These are phyloP conservation scores for Alternaria sp. DNA, from an alignment of 2,329 filamentous ascomycete species.

Conservation along the genomic window DNA sequence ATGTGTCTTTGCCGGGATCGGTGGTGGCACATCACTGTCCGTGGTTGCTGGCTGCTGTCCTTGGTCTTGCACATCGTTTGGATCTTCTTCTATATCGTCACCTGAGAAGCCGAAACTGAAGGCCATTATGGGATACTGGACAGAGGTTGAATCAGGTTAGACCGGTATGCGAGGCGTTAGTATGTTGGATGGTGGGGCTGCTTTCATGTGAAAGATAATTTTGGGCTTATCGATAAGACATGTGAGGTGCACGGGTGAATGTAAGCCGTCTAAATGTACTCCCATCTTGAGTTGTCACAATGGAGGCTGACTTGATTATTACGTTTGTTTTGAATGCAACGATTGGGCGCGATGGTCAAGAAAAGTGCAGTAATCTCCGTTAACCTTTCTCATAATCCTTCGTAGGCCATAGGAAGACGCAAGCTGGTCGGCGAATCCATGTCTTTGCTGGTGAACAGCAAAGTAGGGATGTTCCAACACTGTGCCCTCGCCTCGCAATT, in stretches of 20 bases:
- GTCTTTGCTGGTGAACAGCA: background rate
- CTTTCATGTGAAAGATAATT: conserved; percentile 24
- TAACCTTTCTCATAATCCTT: background rate
- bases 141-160: background rate
- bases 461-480: background rate
- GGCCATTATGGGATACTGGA: conserved; percentile 31
- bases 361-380: too few species aligned
- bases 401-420: background rate
- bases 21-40: conserved; percentile 34
- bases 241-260: conserved; percentile 27
- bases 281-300: background rate
- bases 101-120: conserved; percentile 68
- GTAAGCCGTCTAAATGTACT: background rate
- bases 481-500: background rate
- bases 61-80: conserved; percentile 42
- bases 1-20: conserved; percentile 52
- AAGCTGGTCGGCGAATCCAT: background rate
- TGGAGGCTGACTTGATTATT: background rate
- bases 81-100: conserved; percentile 64
- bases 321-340: background rate
- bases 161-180: background rate
- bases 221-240: conserved; percentile 36
- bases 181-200: conserved; percentile 1
- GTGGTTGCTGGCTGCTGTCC: conserved; percentile 4
- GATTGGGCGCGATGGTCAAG: background rate